Evolutionary conservation across 805 yeast species (phyloP).

Genomic region (Grigorovia humatica): DNA sequence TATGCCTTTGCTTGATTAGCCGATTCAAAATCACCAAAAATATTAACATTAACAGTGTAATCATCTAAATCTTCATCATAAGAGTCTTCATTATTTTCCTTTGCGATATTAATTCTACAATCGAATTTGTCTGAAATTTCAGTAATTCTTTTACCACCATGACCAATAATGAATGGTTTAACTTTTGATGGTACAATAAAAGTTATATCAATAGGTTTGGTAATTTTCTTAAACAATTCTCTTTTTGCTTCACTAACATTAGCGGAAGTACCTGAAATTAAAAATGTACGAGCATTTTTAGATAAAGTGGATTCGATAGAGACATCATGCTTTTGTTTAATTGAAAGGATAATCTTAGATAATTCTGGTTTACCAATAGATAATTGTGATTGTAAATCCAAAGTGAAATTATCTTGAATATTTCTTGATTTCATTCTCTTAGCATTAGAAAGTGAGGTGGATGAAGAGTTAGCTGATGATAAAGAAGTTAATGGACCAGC

Average conservation of each 20-base stretch:
- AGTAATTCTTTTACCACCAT: conserved; percentile 72
- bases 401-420: conserved; percentile 70
- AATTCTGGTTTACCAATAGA: conserved; percentile 56
- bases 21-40: conserved; percentile 82
- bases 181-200: conserved; percentile 67
- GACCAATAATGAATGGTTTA: conserved; percentile 74
- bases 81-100: conserved; percentile 27
- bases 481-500: conserved; percentile 9
- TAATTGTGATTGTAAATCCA: conserved; percentile 59
- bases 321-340: conserved; percentile 47
- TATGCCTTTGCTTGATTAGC: conserved; percentile 60
- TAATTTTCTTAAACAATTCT: conserved; percentile 62
- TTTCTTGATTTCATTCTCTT: conserved; percentile 45
- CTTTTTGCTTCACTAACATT: conserved; percentile 63
- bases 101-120: conserved; percentile 53
- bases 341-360: conserved; percentile 50
- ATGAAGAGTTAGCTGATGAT: conserved; percentile 12
- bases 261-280: conserved; percentile 64
- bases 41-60: conserved; percentile 46
- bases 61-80: conserved; percentile 50
- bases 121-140: conserved; percentile 66
- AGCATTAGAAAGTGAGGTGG: conserved; percentile 23
- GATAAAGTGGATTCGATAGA: conserved; percentile 78
- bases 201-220: conserved; percentile 55
- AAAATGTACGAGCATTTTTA: conserved; percentile 68